Evolutionary conservation across 1,284 basidiomycete genomes (phyloP), one percentile per base, ranked within the genome.

Genomic region (Acaromyces ingoldii): DNA sequence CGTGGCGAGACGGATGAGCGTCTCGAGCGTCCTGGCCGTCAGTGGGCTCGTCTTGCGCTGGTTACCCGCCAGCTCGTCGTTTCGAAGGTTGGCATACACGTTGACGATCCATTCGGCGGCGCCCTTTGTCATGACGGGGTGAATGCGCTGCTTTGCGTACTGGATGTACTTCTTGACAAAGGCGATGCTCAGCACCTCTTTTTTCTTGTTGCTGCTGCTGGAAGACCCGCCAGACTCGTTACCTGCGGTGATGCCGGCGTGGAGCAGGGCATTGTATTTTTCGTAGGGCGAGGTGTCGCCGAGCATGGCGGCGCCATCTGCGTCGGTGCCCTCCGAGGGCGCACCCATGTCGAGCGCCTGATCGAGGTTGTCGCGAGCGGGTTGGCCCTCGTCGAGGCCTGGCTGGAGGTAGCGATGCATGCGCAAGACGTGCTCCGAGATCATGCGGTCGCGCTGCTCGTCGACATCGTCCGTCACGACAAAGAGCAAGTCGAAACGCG

Each of bases 141-240:
- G 58, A 36, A 72, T 57, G 36, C 65, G 88, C 82, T 43, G 85
- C 82, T 97, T 98, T 48, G 95, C 88, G 75, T 97, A 97, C 77
- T 98, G 93, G 51, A 98, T 88, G 76, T 95, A 98, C 79, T 97
- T 98, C 78, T 99, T 99, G 74, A 98, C 85, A 74, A 99, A 99
- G 4, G 85, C 80, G 57, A 96, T 91, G 60, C 86, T 90, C 40
- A 99, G 81, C 31, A 99, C 86, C 77, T 98, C 91, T 58, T 82
- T 82, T 76, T 85, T 66, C 45, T 62, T 60, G 39, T 31, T 47
- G 10, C 46, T 47, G 26, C 57, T 53, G 2, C 48, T 42, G 6
- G 42, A 24, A 30, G 31, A 7, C 6, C 33, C 29, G 28, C 15
- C 34, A 25, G 15, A 9, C 5, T 19, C 34, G 17, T 37, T 17